phyloP scores from a whole-genome alignment of 1,284 basidiomycete species.

The Lignosus rhinocerotis region DNA sequence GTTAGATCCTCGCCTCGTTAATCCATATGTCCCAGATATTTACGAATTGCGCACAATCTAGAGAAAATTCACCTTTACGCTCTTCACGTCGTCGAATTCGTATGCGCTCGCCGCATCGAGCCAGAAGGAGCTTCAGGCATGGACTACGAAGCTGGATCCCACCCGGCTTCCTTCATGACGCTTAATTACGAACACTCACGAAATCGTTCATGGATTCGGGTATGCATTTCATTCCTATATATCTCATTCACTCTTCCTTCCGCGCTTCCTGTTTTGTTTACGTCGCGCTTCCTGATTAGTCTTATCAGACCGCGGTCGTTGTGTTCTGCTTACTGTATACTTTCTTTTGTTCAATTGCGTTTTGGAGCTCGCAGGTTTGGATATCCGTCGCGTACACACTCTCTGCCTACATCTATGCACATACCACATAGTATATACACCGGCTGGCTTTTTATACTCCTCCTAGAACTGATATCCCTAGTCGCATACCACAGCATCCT shows the following conservation, averaged over 20 bases:
- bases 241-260: neutral
- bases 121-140: slow-evolving; percentile 78
- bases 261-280: neutral
- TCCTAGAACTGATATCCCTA: slow-evolving; percentile 31
- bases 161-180: slow-evolving; percentile 46
- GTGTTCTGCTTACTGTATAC: slow-evolving; percentile 18
- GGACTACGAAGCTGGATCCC: slow-evolving; percentile 81
- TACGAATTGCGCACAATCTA: slow-evolving; percentile 33
- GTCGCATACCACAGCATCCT: slow-evolving; percentile 24
- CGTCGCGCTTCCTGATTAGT: neutral
- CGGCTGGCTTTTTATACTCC: slow-evolving; percentile 21
- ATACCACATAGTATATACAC: slow-evolving; percentile 16
- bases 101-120: slow-evolving; percentile 83
- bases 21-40: neutral
- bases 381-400: slow-evolving; percentile 13
- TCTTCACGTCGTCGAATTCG: slow-evolving; percentile 89
- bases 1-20: slow-evolving; percentile 31
- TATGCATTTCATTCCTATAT: slow-evolving; percentile 8
- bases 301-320: slow-evolving; percentile 11
- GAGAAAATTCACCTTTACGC: slow-evolving; percentile 84
- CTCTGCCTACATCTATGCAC: slow-evolving; percentile 21
- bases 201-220: neutral
- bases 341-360: neutral
- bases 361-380: slow-evolving; percentile 5
- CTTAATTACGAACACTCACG: slow-evolving; percentile 18